Conservation (phyloP, 257 asterid species). For the Solanum dulcamara region DNA sequence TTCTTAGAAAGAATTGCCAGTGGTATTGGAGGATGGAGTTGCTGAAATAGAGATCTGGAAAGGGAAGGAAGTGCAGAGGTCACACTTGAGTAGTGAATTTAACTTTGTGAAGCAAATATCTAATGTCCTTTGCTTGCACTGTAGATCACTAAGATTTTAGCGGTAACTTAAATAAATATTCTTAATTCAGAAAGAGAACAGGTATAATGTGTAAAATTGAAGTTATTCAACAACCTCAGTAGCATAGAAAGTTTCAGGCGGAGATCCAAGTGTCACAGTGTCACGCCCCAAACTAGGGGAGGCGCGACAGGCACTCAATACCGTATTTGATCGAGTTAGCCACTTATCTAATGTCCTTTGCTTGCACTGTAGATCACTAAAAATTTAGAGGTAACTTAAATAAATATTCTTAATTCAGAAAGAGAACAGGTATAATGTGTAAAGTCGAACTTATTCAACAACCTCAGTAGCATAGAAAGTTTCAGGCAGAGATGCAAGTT, state of each 20-base stretch:
- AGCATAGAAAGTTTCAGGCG: neutral
- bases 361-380: neutral
- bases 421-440: neutral
- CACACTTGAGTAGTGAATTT: neutral
- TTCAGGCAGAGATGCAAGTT: neutral
- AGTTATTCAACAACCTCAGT: constrained; percentile 15
- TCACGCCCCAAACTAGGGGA: too few relatives aligned
- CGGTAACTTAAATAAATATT: neutral
- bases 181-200: neutral
- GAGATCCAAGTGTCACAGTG: too few relatives aligned
- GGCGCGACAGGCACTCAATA: too few relatives aligned
- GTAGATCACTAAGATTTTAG: neutral
- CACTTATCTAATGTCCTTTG: neutral
- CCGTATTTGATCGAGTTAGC: too few relatives aligned
- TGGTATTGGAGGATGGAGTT: neutral
- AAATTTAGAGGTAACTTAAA: neutral
- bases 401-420: neutral
- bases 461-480: constrained; percentile 7
- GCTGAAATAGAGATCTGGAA: neutral
- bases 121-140: neutral
- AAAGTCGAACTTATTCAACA: constrained; percentile 1
- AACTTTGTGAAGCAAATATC: neutral
- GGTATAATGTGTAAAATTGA: neutral
- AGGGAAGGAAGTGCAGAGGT: neutral
- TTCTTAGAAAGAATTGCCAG: neutral